Evolutionary conservation across 2,329 filamentous ascomycete genomes (phyloP).

Genomic region (Nemania sp.): DNA sequence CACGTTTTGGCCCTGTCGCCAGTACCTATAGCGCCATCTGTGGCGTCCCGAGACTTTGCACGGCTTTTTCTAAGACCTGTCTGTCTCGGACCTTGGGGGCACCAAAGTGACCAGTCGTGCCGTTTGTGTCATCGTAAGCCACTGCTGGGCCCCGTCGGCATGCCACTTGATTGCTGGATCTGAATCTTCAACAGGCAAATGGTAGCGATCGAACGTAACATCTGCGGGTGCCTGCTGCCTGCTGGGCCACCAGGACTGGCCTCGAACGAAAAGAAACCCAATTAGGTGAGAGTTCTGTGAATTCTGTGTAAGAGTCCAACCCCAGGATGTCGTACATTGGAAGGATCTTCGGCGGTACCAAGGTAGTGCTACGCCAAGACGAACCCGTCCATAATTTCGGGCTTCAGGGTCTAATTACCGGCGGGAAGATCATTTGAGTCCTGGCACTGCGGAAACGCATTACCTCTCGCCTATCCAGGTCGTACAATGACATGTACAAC

Average conservation of each 20-base stretch:
- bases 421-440: conserved; percentile 1
- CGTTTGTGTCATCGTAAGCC: conserved; percentile 13
- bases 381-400: background rate
- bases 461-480: conserved; percentile 17
- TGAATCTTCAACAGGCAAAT: conserved; percentile 32
- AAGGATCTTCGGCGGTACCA: background rate
- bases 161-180: conserved; percentile 35
- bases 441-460: background rate
- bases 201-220: conserved; percentile 28
- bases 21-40: conserved; percentile 15
- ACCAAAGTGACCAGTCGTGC: conserved; percentile 12
- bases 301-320: background rate
- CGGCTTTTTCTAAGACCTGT: conserved; percentile 8
- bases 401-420: background rate
- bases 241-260: conserved; percentile 7
- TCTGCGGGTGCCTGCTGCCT: conserved; percentile 15
- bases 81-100: conserved; percentile 24
- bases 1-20: conserved; percentile 25
- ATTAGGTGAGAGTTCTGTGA: background rate
- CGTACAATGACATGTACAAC: conserved; percentile 4
- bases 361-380: background rate
- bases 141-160: conserved; percentile 30
- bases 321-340: background rate
- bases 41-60: conserved; percentile 20
- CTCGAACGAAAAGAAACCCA: background rate